These are phyloP conservation scores for Diutina ranongensis DNA, from an alignment of 1,139 yeast species.

Conservation along the genomic window DNA sequence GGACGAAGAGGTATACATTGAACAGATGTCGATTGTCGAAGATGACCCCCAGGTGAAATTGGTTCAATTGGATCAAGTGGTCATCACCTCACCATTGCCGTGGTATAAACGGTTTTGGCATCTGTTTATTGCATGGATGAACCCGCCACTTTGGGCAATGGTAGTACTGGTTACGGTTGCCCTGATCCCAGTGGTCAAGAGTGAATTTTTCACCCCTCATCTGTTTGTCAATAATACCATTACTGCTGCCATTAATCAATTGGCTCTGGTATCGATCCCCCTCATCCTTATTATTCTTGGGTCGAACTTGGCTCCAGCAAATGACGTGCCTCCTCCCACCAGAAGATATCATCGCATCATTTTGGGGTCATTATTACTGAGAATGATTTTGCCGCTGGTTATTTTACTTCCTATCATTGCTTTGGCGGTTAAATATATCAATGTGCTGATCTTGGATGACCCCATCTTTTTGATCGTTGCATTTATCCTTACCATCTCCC, in stretches of 20 bases:
- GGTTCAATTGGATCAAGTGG: neutral
- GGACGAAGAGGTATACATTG: neutral
- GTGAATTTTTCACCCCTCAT: conserved; percentile 26
- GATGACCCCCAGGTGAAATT: neutral
- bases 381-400: conserved; percentile 70
- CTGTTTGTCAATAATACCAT: conserved; percentile 15
- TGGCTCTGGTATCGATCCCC: conserved; percentile 87
- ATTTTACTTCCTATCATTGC: conserved; percentile 60
- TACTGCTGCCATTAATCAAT: conserved; percentile 37
- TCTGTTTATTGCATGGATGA: conserved; percentile 40
- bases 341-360: conserved; percentile 48
- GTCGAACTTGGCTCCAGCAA: conserved; percentile 59
- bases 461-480: conserved; percentile 74
- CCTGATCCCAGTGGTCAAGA: conserved; percentile 58
- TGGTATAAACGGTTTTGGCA: neutral
- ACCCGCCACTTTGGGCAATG: conserved; percentile 95
- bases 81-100: neutral
- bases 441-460: conserved; percentile 65
- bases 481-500: conserved; percentile 64
- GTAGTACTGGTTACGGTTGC: conserved; percentile 74
- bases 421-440: conserved; percentile 49
- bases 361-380: conserved; percentile 53
- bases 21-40: neutral
- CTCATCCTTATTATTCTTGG: conserved; percentile 65
- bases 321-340: conserved; percentile 54